phyloP scores from a whole-genome alignment of 345 rosid genomes.

The Geranium rotundifolium region DNA sequence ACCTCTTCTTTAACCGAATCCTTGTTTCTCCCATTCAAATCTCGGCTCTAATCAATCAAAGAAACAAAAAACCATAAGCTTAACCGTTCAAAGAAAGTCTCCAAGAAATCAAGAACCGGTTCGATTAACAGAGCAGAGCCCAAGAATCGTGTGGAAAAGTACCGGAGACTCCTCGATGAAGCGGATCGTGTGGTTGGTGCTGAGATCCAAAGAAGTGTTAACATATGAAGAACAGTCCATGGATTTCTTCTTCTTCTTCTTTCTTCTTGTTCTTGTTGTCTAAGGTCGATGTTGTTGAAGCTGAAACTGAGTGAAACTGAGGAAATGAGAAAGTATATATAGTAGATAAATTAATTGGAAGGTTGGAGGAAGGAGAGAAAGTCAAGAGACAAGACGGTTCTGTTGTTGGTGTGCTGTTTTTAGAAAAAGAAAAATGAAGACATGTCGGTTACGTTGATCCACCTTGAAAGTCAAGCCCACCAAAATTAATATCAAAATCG shows the following conservation, averaged over 20 bases:
- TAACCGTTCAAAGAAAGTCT: too few species aligned
- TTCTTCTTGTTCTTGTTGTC: too few species aligned
- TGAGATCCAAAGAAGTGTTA: conserved; percentile 54
- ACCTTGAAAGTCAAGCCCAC: not conserved
- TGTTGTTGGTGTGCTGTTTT: not conserved
- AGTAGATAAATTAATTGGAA: not conserved
- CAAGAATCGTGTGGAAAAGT: not conserved
- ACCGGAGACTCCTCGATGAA: conserved; percentile 30
- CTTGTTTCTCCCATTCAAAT: too few species aligned
- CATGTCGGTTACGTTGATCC: not conserved
- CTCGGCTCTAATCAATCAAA: too few species aligned
- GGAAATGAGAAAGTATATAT: not conserved
- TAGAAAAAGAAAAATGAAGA: not conserved
- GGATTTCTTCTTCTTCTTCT: not conserved
- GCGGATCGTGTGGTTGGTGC: conserved; percentile 22
- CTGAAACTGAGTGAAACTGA: not conserved
- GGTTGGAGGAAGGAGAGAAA: not conserved
- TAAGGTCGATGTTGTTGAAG: not conserved
- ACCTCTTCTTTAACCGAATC: too few species aligned
- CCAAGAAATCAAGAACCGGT: too few species aligned
- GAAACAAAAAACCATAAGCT: too few species aligned
- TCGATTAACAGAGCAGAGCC: not conserved
- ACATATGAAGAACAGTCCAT: conserved; percentile 44
- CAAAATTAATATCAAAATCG: not conserved
- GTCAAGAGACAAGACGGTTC: not conserved